phyloP scores from a whole-genome alignment of 352 stramenopile genomes.

The Blastocystis sp. region DNA sequence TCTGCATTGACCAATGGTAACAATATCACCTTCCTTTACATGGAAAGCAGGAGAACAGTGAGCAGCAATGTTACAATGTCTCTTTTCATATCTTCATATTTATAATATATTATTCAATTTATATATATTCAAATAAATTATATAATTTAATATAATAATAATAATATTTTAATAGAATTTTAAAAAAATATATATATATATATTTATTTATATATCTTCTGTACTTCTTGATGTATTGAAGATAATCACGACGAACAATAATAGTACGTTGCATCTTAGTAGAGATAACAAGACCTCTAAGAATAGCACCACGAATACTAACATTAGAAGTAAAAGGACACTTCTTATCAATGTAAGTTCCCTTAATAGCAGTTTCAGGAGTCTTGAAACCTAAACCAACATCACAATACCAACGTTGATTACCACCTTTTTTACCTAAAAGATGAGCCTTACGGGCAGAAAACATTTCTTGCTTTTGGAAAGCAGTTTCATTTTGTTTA shows the following conservation, averaged over 20 bases:
- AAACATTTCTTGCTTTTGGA: constrained; percentile 84
- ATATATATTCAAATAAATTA: not conserved
- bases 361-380: constrained; percentile 40
- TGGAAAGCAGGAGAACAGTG: constrained; percentile 88
- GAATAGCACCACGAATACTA: constrained; percentile 86
- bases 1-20: constrained; percentile 92
- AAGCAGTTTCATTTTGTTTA: constrained; percentile 82
- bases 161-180: not conserved
- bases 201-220: constrained; percentile 48
- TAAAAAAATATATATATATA: constrained; percentile 15
- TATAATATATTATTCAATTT: not conserved
- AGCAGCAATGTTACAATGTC: constrained; percentile 94
- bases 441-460: constrained; percentile 35
- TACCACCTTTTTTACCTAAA: constrained; percentile 44
- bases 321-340: constrained; percentile 98
- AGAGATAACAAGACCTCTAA: constrained; percentile 92
- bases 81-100: constrained; percentile 80
- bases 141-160: not conserved
- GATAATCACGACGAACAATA: constrained; percentile 94
- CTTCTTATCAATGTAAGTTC: constrained; percentile 98
- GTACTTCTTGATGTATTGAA: constrained; percentile 98
- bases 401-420: constrained; percentile 34
- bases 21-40: constrained; percentile 95
- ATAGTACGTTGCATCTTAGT: constrained; percentile 99
- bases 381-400: constrained; percentile 30